Evolutionary conservation across 2,329 filamentous ascomycete species (phyloP).

Genomic region (Exophiala aquamarina): DNA sequence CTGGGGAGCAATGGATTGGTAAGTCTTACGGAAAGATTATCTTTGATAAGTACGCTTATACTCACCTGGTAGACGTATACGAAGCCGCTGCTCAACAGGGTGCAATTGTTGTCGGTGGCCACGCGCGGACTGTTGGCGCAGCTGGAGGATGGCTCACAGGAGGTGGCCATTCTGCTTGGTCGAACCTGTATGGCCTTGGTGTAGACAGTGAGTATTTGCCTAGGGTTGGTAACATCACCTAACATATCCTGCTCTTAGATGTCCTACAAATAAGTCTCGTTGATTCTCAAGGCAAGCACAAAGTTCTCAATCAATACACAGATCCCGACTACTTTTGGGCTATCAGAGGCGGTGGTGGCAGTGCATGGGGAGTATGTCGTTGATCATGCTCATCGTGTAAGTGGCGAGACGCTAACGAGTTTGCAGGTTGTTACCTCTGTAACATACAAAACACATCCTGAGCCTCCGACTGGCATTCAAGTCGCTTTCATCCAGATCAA

Average conservation of each 20-base stretch:
- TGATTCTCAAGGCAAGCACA: conserved; percentile 22
- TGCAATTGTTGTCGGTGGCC: conserved; percentile 30
- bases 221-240: background rate
- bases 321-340: conserved; percentile 32
- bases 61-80: conserved; percentile 27
- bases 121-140: conserved; percentile 30
- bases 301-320: conserved; percentile 28
- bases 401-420: background rate
- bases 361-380: conserved; percentile 29
- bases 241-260: conserved; percentile 14
- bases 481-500: conserved; percentile 31
- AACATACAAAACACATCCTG: conserved; percentile 30
- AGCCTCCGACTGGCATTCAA: conserved; percentile 31
- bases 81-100: conserved; percentile 25
- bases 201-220: conserved; percentile 28
- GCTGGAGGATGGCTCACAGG: conserved; percentile 32
- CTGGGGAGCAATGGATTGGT: conserved; percentile 32
- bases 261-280: conserved; percentile 29
- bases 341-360: conserved; percentile 30
- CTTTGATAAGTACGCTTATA: background rate
- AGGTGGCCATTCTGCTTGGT: conserved; percentile 31
- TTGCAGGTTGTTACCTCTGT: conserved; percentile 27
- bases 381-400: background rate
- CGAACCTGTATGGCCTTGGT: conserved; percentile 30
- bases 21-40: background rate